Evolutionary conservation across 192 early-diverging fungal species (phyloP).

Genomic region (Obelidium mucronatum): DNA sequence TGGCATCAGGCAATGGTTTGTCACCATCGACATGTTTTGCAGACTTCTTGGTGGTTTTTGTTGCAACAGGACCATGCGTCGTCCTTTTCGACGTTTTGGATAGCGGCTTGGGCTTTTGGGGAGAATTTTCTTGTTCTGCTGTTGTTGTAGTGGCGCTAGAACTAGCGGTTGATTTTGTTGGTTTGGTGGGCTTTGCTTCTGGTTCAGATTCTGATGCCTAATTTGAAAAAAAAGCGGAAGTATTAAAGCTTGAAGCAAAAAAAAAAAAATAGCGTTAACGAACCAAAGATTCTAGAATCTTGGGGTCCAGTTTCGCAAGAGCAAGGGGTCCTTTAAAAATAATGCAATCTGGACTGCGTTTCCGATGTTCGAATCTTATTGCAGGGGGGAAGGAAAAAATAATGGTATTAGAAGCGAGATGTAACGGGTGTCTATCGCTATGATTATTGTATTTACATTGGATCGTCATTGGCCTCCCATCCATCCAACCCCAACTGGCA

Average conservation of each 20-base stretch:
- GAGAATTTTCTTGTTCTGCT: background rate
- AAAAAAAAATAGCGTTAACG: background rate
- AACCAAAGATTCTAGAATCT: background rate
- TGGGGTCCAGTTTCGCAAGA: background rate
- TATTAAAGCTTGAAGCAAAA: too few relatives aligned
- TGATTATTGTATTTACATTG: constrained; percentile 8
- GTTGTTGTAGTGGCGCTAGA: background rate
- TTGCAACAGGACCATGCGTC: background rate
- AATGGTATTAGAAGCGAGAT: too few relatives aligned
- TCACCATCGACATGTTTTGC: background rate
- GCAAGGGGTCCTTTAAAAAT: constrained; percentile 24
- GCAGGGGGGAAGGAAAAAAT: too few relatives aligned
- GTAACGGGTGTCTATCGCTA: too few relatives aligned
- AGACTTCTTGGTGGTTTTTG: background rate
- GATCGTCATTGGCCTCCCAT: constrained; percentile 32
- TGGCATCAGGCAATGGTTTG: background rate
- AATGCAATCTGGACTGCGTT: constrained; percentile 27
- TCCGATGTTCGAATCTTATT: constrained; percentile 30
- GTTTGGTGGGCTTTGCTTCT: too few relatives aligned
- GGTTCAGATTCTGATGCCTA: too few relatives aligned
- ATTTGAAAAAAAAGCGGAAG: too few relatives aligned
- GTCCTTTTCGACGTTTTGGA: background rate
- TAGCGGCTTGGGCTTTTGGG: background rate
- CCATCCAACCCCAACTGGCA: constrained; percentile 31
- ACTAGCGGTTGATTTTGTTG: background rate